A percentile compares a stretch with the other conserved stretches of the same genome.
phyloP scores from a whole-genome alignment of 352 stramenopile species.

The Paralagenidium karlingii region DNA sequence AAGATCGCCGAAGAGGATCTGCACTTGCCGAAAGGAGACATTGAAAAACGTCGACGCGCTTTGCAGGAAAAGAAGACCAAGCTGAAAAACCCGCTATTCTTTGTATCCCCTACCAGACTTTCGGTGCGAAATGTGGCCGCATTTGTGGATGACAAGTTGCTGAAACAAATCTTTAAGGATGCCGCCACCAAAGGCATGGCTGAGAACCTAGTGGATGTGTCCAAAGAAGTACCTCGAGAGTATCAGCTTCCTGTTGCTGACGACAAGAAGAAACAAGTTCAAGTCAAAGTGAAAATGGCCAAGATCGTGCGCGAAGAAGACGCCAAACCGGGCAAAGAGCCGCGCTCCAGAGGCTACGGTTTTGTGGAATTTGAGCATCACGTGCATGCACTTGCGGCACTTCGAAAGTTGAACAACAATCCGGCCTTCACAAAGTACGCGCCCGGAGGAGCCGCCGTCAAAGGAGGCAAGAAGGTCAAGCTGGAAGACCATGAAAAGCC shows the following conservation, averaged over 20 bases:
- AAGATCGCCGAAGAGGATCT: constrained; percentile 81
- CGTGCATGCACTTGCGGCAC: constrained; percentile 90
- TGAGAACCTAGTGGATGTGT: constrained; percentile 58
- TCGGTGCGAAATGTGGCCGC: constrained; percentile 89
- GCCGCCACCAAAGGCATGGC: constrained; percentile 55
- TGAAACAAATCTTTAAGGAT: constrained; percentile 86
- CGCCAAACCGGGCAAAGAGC: constrained; percentile 42
- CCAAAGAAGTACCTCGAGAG: constrained; percentile 70
- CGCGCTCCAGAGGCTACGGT: constrained; percentile 60
- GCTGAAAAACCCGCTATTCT: constrained; percentile 95
- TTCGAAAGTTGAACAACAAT: constrained; percentile 97
- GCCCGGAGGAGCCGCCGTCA: constrained; percentile 21
- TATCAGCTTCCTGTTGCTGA: constrained; percentile 17
- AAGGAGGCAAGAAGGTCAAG: constrained; percentile 14
- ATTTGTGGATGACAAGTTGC: constrained; percentile 76
- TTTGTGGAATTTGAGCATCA: constrained; percentile 98
- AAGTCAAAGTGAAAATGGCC: constrained; percentile 69
- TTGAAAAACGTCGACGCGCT: constrained; percentile 87
- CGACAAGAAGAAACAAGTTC: constrained; percentile 14
- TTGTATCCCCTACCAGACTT: constrained; percentile 91
- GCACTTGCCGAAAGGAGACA: constrained; percentile 83
- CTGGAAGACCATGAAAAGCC: constrained; percentile 43
- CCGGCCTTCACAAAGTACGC: constrained; percentile 71
- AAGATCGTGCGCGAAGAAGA: constrained; percentile 76
- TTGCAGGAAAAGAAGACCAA: constrained; percentile 95